Evolutionary conservation across 371 early-diverging fungal genomes (phyloP).

Genomic region (Entomophthora muscae): DNA sequence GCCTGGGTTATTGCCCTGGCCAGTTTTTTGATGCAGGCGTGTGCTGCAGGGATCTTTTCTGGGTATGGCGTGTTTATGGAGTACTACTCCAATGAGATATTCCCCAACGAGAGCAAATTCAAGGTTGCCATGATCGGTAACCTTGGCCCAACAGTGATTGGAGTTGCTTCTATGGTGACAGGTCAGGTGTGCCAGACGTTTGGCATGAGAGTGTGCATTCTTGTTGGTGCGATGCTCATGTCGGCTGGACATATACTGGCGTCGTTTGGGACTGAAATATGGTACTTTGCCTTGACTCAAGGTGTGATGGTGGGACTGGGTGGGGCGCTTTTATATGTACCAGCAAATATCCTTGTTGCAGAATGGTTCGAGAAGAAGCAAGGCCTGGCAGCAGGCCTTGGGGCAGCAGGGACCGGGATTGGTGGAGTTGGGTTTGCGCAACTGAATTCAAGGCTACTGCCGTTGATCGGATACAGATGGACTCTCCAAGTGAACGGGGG

Average conservation of each 20-base stretch:
- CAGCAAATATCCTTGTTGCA: no score
- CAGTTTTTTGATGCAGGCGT: constrained; percentile 28
- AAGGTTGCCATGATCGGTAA: no score
- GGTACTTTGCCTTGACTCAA: constrained; percentile 45
- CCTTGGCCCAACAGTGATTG: neutral
- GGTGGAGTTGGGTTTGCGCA: constrained; percentile 30
- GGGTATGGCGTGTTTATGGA: constrained; percentile 1
- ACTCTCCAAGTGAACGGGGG: constrained; percentile 10
- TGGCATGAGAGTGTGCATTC: neutral
- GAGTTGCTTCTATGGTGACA: neutral
- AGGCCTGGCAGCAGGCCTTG: constrained; percentile 41
- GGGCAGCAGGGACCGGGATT: constrained; percentile 37
- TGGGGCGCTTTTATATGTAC: no score
- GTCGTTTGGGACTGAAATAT: constrained; percentile 12
- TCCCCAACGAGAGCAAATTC: neutral
- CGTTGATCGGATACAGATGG: constrained; percentile 15
- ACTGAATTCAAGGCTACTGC: constrained; percentile 15
- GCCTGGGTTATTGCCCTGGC: constrained; percentile 37
- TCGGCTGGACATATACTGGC: no score
- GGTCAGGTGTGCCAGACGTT: neutral
- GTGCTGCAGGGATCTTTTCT: neutral
- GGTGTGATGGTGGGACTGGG: no score
- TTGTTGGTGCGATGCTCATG: neutral
- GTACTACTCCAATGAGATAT: neutral
- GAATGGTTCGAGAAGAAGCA: constrained; percentile 37